Evolutionary conservation across 306 rosid species (phyloP), one percentile per base, ranked within the genome.

Genomic region (Quercus agrifolia): DNA sequence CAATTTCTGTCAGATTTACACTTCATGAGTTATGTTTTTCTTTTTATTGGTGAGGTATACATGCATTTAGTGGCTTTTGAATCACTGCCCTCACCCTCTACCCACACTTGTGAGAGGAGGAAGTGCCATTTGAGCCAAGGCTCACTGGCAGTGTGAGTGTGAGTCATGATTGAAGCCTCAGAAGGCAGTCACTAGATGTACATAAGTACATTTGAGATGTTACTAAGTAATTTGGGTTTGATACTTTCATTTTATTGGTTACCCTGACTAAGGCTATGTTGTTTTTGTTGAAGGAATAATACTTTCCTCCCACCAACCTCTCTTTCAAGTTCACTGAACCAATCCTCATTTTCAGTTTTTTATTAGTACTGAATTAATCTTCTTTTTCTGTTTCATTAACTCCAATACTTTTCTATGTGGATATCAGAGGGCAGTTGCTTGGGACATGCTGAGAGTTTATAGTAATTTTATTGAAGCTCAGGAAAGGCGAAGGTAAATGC

Each of bases 371-470:
- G 61, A 59, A 52, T 76, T 67, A 51, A 41, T 73, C 72, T 56
- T 84, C 33, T 31, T 74, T 54, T 21, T 27, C 66, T 6, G n/a
- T 62, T 10, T 25, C 49, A 13, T 14, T 44, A 2, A 30, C 44
- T 51, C 28, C 82, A 38, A 23, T 57, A 23, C 57, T 81, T 63
- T 63, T 78, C 12, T 79, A 74, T 70, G 20, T 77, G 70, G 64
- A 71, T 77, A 74, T 77, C 90, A 95, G 99, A 91, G 87, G 76
- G 92, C 96, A 78, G 91, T 87, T 86, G 94, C 99, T 58, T 93
- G 98, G 99, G 98, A 95, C 91, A 95, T 95, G 99, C 90, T 88
- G 75, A 93, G 75, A 84, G 84, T 95, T 77, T 95, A 95, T 75
- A 77, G 91, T 78, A 83, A 71, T 79, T 93, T 92, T 73, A 75